Conservation (phyloP, 2,329 filamentous ascomycete genomes). For the Arthrobotrys sphaeroides region DNA sequence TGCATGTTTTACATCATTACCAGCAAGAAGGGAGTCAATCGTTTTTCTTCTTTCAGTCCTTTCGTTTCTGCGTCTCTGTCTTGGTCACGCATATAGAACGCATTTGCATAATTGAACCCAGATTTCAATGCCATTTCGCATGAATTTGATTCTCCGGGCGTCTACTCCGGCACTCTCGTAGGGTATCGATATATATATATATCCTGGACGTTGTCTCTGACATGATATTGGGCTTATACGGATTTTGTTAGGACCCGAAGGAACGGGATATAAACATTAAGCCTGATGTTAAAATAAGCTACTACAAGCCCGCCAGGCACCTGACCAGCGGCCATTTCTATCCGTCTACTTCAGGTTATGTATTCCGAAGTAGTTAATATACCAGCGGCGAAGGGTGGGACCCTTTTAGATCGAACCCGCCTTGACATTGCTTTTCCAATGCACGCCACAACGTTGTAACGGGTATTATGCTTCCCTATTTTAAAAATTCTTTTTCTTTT, state of each 20-base stretch:
- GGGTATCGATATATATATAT: neutral
- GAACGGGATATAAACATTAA: neutral
- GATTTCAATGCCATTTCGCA: neutral
- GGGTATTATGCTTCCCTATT: constrained; percentile 8
- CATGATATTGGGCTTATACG: neutral
- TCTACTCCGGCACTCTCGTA: neutral
- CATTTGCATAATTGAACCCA: constrained; percentile 2
- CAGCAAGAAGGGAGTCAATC: neutral
- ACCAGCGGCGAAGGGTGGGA: neutral
- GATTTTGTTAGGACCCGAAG: neutral
- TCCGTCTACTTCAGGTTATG: constrained; percentile 25
- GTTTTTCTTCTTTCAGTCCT: constrained; percentile 4
- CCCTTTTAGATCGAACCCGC: neutral
- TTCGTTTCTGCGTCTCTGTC: neutral
- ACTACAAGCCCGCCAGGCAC: constrained; percentile 5
- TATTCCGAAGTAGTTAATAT: constrained; percentile 34
- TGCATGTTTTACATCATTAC: neutral
- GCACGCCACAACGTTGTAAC: neutral
- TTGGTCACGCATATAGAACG: constrained; percentile 15
- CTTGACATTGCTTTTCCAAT: neutral
- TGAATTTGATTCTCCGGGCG: constrained; percentile 9
- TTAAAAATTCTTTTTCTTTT: neutral
- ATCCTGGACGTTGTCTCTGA: neutral
- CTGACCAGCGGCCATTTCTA: neutral
- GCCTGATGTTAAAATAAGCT: constrained; percentile 50